Conservation (phyloP, 73 alveolate genomes). For the Uronychia binucleata region DNA sequence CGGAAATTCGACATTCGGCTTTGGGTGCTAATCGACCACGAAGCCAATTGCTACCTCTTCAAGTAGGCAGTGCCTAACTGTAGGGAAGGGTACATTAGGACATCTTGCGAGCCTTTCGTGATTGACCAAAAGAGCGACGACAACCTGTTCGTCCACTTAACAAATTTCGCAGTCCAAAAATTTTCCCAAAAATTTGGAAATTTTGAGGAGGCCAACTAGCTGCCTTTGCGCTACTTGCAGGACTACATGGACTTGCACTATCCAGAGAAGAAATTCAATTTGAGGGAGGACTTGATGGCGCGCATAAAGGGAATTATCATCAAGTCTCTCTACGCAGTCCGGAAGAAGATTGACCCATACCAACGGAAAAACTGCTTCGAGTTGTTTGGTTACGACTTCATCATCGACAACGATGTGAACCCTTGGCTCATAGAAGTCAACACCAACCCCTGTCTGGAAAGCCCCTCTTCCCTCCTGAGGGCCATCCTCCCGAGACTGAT, state of each 20-base stretch:
- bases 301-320: constrained; percentile 67
- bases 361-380: constrained; percentile 85
- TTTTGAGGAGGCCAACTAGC: constrained; percentile 91
- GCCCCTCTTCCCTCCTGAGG: constrained; percentile 73
- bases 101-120: constrained; percentile 72
- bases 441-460: constrained; percentile 95
- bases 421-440: constrained; percentile 93
- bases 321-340: constrained; percentile 65
- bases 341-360: constrained; percentile 74
- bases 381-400: constrained; percentile 95
- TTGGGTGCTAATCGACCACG: constrained; percentile 87
- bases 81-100: constrained; percentile 89
- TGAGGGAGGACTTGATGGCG: constrained; percentile 56
- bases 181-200: constrained; percentile 83
- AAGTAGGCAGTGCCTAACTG: constrained; percentile 1
- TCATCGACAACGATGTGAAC: constrained; percentile 83
- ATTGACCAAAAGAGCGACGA: constrained; percentile 63
- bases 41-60: constrained; percentile 77
- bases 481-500: constrained; percentile 92
- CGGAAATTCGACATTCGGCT: constrained; percentile 88
- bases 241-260: constrained; percentile 32
- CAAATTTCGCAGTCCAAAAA: constrained; percentile 93
- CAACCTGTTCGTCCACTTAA: constrained; percentile 86
- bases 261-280: constrained; percentile 47
- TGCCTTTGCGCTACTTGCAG: constrained; percentile 56